Conservation (phyloP, 2,329 filamentous ascomycete species). For the Colletotrichum sublineola region DNA sequence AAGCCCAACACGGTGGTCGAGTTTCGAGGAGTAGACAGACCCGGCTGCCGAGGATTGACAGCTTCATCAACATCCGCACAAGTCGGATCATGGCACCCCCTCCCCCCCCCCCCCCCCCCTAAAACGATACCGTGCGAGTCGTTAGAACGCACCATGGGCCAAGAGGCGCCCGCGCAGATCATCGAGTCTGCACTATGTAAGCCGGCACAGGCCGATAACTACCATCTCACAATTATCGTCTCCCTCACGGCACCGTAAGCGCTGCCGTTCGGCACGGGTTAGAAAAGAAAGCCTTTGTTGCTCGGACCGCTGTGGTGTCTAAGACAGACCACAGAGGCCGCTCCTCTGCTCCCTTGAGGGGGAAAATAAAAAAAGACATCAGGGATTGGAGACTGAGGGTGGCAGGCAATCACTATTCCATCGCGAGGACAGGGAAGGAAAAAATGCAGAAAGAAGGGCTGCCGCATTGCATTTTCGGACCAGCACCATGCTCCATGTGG, state of each 20-base stretch:
- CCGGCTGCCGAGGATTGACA: slow-evolving; percentile 8
- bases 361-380: not conserved
- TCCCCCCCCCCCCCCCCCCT: too few species aligned
- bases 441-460: slow-evolving; percentile 22
- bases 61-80: slow-evolving; percentile 11
- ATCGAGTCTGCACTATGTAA: slow-evolving; percentile 9
- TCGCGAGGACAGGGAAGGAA: slow-evolving; percentile 8
- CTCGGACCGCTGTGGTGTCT: slow-evolving; percentile 21
- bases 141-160: not conserved
- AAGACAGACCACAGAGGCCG: slow-evolving; percentile 9
- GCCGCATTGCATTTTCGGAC: slow-evolving; percentile 28
- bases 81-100: slow-evolving; percentile 1
- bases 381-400: not conserved
- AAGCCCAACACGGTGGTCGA: slow-evolving; percentile 13
- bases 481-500: slow-evolving; percentile 30
- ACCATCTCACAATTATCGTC: not conserved
- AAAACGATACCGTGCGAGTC: not conserved
- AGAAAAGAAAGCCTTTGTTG: slow-evolving; percentile 31
- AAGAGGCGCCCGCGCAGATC: slow-evolving; percentile 18
- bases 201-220: not conserved
- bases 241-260: slow-evolving; percentile 19
- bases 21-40: slow-evolving; percentile 22
- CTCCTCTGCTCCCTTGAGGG: not conserved
- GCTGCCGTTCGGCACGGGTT: slow-evolving; percentile 18
- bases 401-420: slow-evolving; percentile 15